Base-by-base conservation (phyloP, 257 asterid species). In the Nicotiana noctiflora region DNA sequence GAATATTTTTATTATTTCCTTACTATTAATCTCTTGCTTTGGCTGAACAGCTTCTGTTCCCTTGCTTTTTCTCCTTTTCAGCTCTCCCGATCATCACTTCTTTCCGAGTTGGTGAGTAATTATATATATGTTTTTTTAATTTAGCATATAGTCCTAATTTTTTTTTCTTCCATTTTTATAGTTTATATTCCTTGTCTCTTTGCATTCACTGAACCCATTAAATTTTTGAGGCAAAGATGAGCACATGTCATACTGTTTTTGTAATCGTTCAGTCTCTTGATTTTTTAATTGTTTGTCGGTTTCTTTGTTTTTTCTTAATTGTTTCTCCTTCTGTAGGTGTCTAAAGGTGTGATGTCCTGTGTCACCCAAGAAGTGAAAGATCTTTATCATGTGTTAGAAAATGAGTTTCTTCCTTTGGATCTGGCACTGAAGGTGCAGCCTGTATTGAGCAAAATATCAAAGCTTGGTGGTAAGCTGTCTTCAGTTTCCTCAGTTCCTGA, bases 331-430 rank as follows among this genome's bases (percentile, higher is more conserved):
- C 8, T 82, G 77, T 84, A 95, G 99, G 92, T 88, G 56, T 86
- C 94, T 23, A 95, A 95, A 87, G 99, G 99, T 56, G 97, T 95
- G 53, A 87, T 93, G 97, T 88, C 91, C 62, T 93, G 98, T 87
- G 98, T 87, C 10, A 87, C 91, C 64, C 98, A 88, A 81, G 99
- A 95, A 88, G 97, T 95, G 76, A 95, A 93, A 85, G 97, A 93
- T 82, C 90, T 93, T 83, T 90, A 84, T 86, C 84, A 91, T 85
- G 84, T 85, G 67, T 82, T 95, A 81, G 99, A 95, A 79, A 92
- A 91, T 29, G 97, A 90, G 75, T 89, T 86, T 86, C 88, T 87
- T 80, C 97, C 98, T 59, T 79, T 89, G 74, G 94, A 91, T 85
- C 84, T 95, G 75, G 92, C 97, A 8, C 34, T 89, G 81, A 93